Conservation (phyloP, 495 filamentous ascomycete species). For the Glonium stellatum region DNA sequence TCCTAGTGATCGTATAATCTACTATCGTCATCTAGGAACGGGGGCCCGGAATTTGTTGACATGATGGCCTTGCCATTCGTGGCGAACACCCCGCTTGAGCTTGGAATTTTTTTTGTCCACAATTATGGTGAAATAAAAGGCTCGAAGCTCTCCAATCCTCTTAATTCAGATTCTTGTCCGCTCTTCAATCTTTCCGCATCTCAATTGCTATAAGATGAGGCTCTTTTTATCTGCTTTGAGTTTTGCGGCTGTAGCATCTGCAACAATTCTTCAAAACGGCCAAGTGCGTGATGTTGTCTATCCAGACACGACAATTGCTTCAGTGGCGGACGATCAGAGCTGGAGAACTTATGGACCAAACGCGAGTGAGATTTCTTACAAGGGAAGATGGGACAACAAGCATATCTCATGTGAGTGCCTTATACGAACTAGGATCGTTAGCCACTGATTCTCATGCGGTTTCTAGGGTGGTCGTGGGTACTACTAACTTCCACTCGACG, state of each 20-base stretch:
- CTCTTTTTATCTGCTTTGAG: neutral
- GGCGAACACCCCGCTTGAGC: neutral
- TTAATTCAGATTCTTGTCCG: neutral
- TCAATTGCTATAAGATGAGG: conserved; percentile 13
- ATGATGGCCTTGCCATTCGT: neutral
- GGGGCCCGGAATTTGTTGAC: neutral
- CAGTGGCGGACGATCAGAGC: conserved; percentile 11
- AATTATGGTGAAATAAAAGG: neutral
- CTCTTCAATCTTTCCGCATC: conserved; percentile 1
- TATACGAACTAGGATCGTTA: neutral
- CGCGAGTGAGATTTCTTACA: conserved; percentile 57
- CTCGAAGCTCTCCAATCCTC: too few relatives aligned
- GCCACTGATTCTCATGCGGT: neutral
- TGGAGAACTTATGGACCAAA: conserved; percentile 51
- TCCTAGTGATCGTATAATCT: neutral
- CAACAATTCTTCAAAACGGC: conserved; percentile 58
- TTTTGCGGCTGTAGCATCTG: conserved; percentile 14
- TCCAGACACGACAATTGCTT: conserved; percentile 43
- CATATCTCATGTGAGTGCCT: conserved; percentile 47
- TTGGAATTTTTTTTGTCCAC: neutral
- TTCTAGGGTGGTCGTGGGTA: conserved; percentile 35
- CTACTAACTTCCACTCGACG: neutral
- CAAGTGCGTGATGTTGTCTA: conserved; percentile 41
- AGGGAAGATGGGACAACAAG: conserved; percentile 62
- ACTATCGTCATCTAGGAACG: conserved; percentile 3